Conservation (phyloP, 345 rosid species). For the Rhizophora mangle region DNA sequence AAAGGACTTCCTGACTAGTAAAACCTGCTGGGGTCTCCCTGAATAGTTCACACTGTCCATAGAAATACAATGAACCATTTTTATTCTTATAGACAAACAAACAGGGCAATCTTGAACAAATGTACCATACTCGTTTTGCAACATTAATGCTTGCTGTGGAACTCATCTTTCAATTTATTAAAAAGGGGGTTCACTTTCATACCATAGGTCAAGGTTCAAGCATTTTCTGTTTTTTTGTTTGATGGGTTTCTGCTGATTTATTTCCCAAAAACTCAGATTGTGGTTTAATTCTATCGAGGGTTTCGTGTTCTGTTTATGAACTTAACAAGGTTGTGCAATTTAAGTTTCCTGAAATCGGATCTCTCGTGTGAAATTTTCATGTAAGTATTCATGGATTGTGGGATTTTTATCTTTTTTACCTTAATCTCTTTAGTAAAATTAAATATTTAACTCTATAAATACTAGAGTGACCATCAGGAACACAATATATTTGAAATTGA, state of each 20-base stretch:
- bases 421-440: too few species aligned
- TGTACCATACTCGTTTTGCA: slow-evolving; percentile 30
- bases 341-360: too few species aligned
- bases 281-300: background rate
- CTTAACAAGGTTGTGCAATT: background rate
- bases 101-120: slow-evolving; percentile 10
- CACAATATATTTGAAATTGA: too few species aligned
- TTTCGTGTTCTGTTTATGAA: background rate
- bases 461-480: too few species aligned
- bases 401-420: background rate
- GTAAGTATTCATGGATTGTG: background rate
- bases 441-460: too few species aligned
- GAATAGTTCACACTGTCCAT: slow-evolving; percentile 7
- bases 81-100: slow-evolving; percentile 13
- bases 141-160: slow-evolving; percentile 18
- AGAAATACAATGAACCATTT: slow-evolving; percentile 33
- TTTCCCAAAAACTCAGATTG: background rate
- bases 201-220: slow-evolving; percentile 8
- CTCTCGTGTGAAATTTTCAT: background rate
- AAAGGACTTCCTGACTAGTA: slow-evolving; percentile 14
- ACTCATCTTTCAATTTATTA: slow-evolving; percentile 12
- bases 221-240: background rate
- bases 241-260: background rate
- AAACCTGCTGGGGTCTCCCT: slow-evolving; percentile 26
- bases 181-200: slow-evolving; percentile 21